Percentiles rank a stretch among this genome's conserved stretches.
These are phyloP conservation scores for Yamadazyma sp. DNA, from an alignment of 1,139 yeast species.

Conservation along the genomic window DNA sequence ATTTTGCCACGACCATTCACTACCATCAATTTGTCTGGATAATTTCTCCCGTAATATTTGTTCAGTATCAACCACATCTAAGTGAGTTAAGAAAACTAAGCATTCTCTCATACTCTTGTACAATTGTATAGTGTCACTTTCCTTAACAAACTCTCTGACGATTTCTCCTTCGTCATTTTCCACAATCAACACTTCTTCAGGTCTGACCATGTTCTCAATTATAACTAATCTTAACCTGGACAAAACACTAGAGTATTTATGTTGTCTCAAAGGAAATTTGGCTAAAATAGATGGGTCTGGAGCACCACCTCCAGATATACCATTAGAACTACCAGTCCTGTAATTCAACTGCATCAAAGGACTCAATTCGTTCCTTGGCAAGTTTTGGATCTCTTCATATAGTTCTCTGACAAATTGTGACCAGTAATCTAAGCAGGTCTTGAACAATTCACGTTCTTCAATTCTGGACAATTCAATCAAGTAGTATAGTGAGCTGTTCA, in stretches of 20 bases:
- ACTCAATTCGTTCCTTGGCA: conserved; percentile 69
- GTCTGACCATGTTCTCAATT: conserved; percentile 97
- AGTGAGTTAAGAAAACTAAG: conserved; percentile 89
- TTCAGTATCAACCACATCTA: conserved; percentile 93
- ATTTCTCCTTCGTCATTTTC: conserved; percentile 99
- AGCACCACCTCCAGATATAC: conserved; percentile 62
- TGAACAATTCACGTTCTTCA: conserved; percentile 94
- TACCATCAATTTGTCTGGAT: conserved; percentile 89
- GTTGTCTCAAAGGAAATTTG: conserved; percentile 80
- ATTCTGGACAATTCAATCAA: conserved; percentile 83
- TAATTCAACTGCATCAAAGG: conserved; percentile 75
- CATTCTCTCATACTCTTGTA: conserved; percentile 96
- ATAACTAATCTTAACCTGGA: conserved; percentile 84
- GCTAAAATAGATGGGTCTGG: conserved; percentile 79
- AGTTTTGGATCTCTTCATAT: conserved; percentile 79
- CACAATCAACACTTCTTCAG: conserved; percentile 94
- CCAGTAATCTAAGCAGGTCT: conserved; percentile 96
- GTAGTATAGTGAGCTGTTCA: conserved; percentile 74
- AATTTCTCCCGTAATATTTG: conserved; percentile 89
- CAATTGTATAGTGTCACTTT: conserved; percentile 92
- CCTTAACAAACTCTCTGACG: conserved; percentile 95
- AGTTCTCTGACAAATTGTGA: conserved; percentile 74
- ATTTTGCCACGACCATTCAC: conserved; percentile 99
- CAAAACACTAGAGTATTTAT: conserved; percentile 71
- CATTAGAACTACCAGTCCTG: conserved; percentile 34